phyloP scores from a whole-genome alignment of 1,284 basidiomycete species.

The Marasmius oreades region DNA sequence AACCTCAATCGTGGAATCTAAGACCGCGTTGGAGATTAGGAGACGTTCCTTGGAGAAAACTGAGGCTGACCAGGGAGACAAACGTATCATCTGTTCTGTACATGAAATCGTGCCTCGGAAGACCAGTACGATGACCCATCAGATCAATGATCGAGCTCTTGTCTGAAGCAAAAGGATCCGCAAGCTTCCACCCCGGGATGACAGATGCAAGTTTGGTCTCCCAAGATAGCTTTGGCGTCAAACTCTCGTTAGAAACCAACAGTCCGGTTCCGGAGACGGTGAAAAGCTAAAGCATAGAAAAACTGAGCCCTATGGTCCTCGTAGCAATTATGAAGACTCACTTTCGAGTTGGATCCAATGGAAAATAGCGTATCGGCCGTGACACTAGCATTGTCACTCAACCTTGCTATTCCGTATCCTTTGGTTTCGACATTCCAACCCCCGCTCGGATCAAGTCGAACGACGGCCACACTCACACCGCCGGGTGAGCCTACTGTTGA shows the following conservation, averaged over 20 bases:
- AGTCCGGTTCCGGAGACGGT: conserved; percentile 12
- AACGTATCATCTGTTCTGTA: conserved; percentile 4
- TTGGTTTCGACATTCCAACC: conserved; percentile 20
- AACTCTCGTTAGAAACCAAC: conserved; percentile 22
- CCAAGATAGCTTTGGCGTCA: conserved; percentile 23
- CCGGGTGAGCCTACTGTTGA: conserved; percentile 18
- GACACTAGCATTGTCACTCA: conserved; percentile 7
- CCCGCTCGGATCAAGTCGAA: conserved; percentile 11
- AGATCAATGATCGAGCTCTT: conserved; percentile 22
- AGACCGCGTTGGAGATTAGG: neutral
- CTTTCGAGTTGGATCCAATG: conserved; percentile 16
- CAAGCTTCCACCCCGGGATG: conserved; percentile 20
- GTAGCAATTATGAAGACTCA: neutral
- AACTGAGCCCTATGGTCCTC: neutral
- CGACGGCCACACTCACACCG: conserved; percentile 19
- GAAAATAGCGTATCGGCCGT: conserved; percentile 9
- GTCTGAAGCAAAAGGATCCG: conserved; percentile 19
- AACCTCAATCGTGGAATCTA: conserved; percentile 8
- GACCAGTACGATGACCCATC: conserved; percentile 26
- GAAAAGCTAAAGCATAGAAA: conserved; percentile 1
- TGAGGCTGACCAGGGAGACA: neutral
- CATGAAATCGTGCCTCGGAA: conserved; percentile 19
- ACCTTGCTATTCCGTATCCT: conserved; percentile 20
- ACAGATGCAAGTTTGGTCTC: conserved; percentile 21
- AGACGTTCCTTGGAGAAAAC: neutral